These are phyloP conservation scores for Paxillus rubicundulus DNA, from an alignment of 768 basidiomycete species.

Conservation along the genomic window DNA sequence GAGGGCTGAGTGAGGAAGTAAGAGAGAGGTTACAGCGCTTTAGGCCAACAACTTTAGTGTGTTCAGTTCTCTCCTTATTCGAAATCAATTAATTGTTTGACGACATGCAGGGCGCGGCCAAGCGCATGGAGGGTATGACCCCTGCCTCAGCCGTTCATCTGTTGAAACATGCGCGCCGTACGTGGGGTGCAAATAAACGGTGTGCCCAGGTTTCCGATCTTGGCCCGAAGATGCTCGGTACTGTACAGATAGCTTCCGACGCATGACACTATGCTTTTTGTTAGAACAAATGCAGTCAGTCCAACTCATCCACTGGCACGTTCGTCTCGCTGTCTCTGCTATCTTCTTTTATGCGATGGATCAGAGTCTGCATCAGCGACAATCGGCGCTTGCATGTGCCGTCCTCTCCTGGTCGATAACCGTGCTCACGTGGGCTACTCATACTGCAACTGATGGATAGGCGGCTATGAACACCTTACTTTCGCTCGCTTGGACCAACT, in stretches of 20 bases:
- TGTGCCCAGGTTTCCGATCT: neutral
- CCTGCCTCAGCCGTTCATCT: slow-evolving; percentile 70
- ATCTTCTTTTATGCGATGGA: too few species aligned
- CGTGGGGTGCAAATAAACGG: slow-evolving; percentile 16
- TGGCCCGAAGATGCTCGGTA: neutral
- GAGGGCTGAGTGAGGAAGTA: slow-evolving; percentile 75
- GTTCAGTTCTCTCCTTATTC: slow-evolving; percentile 8
- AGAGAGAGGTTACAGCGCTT: slow-evolving; percentile 58
- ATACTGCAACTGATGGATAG: too few species aligned
- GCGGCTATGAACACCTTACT: too few species aligned
- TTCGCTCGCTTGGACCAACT: too few species aligned
- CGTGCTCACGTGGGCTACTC: too few species aligned
- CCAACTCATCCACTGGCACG: neutral
- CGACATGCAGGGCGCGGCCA: slow-evolving; percentile 74
- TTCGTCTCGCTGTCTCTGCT: too few species aligned
- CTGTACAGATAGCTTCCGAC: neutral
- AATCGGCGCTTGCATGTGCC: too few species aligned
- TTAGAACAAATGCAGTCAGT: neutral
- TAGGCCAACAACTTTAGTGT: slow-evolving; percentile 67
- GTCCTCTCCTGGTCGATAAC: too few species aligned
- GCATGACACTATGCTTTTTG: neutral
- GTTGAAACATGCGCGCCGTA: slow-evolving; percentile 57
- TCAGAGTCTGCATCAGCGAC: too few species aligned
- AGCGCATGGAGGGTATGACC: slow-evolving; percentile 93
- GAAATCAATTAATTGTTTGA: neutral